Conservation (phyloP, 306 rosid species). For the Malus fusca region DNA sequence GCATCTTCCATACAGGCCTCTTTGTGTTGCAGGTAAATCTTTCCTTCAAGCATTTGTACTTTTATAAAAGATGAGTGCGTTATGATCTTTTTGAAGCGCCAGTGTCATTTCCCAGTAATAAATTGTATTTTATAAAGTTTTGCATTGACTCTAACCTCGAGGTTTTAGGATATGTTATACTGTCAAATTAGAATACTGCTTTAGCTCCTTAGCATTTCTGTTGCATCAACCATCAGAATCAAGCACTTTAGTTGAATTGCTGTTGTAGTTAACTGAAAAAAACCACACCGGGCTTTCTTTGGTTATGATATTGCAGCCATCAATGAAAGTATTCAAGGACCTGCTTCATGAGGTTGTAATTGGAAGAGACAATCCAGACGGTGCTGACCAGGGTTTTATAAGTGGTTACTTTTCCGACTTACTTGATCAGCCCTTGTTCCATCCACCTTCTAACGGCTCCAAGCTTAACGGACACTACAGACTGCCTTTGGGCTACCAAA, state of each 20-base stretch:
- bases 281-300: background rate
- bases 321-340: slow-evolving; percentile 64
- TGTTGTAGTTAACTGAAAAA: background rate
- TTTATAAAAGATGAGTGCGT: too few species aligned
- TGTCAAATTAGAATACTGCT: too few species aligned
- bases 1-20: slow-evolving; percentile 85
- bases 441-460: slow-evolving; percentile 60
- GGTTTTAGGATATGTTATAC: background rate
- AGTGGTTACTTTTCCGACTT: slow-evolving; percentile 80
- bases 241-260: background rate
- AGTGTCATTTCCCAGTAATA: too few species aligned
- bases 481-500: slow-evolving; percentile 92
- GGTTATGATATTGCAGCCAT: slow-evolving; percentile 54
- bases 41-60: background rate
- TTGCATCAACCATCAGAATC: background rate
- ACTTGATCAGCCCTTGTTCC: slow-evolving; percentile 75
- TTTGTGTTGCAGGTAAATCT: slow-evolving; percentile 64
- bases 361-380: slow-evolving; percentile 84
- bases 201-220: too few species aligned
- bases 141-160: background rate
- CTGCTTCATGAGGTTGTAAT: slow-evolving; percentile 57
- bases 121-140: background rate
- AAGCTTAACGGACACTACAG: slow-evolving; percentile 76
- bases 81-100: too few species aligned
- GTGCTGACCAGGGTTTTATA: slow-evolving; percentile 97